These are phyloP conservation scores for Lagerstroemia speciosa DNA, from an alignment of 345 rosid species.

Conservation along the genomic window DNA sequence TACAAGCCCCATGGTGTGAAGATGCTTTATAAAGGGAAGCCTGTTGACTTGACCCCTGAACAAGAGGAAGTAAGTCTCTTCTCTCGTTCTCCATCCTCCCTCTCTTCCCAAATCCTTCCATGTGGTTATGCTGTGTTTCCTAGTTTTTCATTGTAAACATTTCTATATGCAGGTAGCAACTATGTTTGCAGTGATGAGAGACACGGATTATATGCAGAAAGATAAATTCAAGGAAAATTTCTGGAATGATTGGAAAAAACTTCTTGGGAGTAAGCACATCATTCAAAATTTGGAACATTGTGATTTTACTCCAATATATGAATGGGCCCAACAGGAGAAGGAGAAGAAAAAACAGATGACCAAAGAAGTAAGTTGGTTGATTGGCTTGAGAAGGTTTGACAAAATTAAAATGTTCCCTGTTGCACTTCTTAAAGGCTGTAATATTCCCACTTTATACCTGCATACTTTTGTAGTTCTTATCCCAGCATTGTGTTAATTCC, in stretches of 20 bases:
- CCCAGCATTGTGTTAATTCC: background rate
- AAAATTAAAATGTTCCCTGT: background rate
- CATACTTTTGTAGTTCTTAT: background rate
- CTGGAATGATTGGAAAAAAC: constrained; percentile 82
- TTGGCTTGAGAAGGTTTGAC: background rate
- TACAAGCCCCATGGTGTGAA: constrained; percentile 85
- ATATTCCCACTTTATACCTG: background rate
- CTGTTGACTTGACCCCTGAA: constrained; percentile 64
- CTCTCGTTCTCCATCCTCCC: constrained; percentile 8
- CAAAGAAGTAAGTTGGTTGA: constrained; percentile 55
- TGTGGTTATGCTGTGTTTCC: background rate
- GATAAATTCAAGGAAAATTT: constrained; percentile 78
- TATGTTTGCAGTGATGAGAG: constrained; percentile 85
- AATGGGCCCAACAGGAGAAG: constrained; percentile 84
- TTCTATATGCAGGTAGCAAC: constrained; percentile 61
- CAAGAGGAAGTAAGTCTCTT: constrained; percentile 70
- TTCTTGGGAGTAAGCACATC: constrained; percentile 79
- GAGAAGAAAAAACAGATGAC: constrained; percentile 97
- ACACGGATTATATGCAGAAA: constrained; percentile 80
- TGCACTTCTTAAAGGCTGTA: background rate
- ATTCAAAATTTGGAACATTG: constrained; percentile 73
- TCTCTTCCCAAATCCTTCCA: background rate
- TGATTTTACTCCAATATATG: constrained; percentile 79
- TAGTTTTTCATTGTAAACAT: constrained; percentile 6
- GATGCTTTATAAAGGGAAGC: constrained; percentile 73